A percentile compares a stretch with the other conserved stretches of the same genome.
Evolutionary conservation across 2,329 filamentous ascomycete genomes (phyloP).

Genomic region (Colletotrichum kahawae): DNA sequence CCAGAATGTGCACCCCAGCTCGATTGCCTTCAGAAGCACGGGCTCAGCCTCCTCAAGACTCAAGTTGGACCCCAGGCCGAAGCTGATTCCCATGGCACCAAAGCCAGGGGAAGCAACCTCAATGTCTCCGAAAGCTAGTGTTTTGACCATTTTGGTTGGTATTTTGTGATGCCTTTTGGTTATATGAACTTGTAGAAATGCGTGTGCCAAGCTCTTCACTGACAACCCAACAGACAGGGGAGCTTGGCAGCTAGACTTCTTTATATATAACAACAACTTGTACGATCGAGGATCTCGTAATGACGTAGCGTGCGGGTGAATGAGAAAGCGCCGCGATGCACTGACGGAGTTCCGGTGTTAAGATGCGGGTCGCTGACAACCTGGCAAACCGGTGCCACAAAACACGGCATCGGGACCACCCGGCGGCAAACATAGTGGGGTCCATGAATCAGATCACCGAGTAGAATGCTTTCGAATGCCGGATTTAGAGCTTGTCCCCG

Average conservation of each 20-base stretch:
- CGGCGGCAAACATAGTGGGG: neutral
- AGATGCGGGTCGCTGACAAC: neutral
- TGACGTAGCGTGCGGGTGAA: neutral
- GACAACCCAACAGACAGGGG: neutral
- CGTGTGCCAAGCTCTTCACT: neutral
- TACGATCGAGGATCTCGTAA: neutral
- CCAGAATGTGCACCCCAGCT: conserved; percentile 51
- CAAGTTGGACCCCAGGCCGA: conserved; percentile 45
- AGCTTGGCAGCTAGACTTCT: neutral
- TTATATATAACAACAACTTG: neutral
- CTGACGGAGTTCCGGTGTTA: neutral
- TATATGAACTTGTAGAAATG: neutral
- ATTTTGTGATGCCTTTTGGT: too few species aligned
- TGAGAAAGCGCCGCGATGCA: neutral
- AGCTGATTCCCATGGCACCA: conserved; percentile 54
- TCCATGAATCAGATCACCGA: neutral
- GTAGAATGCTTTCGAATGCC: neutral
- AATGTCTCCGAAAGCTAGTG: conserved; percentile 41
- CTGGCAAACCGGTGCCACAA: neutral
- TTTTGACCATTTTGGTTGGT: conserved; percentile 38
- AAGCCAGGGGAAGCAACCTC: conserved; percentile 49
- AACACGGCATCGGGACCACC: neutral
- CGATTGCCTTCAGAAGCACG: conserved; percentile 52
- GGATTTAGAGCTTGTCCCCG: neutral
- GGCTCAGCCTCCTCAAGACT: conserved; percentile 50